A percentile compares a stretch with the other conserved stretches of the same genome.
These are phyloP conservation scores for Bryoerythrophyllum caledonicum DNA, from an alignment of 225 moss, liverwort and hornwort genomes.

Conservation along the genomic window DNA sequence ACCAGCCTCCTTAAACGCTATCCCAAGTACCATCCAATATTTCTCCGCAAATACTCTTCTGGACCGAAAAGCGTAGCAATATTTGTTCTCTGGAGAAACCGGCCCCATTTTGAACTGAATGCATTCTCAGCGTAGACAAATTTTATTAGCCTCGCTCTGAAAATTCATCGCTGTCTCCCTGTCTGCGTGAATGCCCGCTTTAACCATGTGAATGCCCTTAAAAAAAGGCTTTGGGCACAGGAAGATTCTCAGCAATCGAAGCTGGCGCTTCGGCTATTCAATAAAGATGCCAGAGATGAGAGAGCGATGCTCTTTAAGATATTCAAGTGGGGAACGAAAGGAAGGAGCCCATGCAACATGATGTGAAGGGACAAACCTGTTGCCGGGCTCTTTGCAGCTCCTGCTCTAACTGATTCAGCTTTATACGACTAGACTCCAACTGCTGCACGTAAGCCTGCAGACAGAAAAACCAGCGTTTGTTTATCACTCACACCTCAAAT, in stretches of 20 bases:
- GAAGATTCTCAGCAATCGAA: constrained; percentile 12
- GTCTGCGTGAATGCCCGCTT: background rate
- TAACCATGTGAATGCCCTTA: background rate
- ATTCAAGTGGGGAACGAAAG: background rate
- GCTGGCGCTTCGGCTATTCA: background rate
- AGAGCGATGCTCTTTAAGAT: background rate
- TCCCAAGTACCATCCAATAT: background rate
- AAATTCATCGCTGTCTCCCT: background rate
- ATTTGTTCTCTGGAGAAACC: background rate
- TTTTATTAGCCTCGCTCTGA: constrained; percentile 5
- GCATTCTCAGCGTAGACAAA: background rate
- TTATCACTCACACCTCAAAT: constrained; percentile 11
- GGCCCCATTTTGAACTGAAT: background rate
- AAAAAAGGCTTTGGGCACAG: background rate
- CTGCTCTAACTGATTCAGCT: constrained; percentile 95
- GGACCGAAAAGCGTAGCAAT: background rate
- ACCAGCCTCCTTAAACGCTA: constrained; percentile 1
- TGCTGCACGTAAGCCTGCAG: constrained; percentile 97
- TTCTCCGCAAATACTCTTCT: background rate
- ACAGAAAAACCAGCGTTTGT: background rate
- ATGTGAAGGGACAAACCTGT: constrained; percentile 69
- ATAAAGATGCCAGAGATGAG: background rate
- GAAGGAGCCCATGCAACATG: constrained; percentile 7
- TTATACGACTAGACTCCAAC: constrained; percentile 92
- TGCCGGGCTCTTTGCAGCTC: constrained; percentile 98